Conservation (phyloP, 805 yeast genomes). For the Myxozyma lipomycoides region DNA sequence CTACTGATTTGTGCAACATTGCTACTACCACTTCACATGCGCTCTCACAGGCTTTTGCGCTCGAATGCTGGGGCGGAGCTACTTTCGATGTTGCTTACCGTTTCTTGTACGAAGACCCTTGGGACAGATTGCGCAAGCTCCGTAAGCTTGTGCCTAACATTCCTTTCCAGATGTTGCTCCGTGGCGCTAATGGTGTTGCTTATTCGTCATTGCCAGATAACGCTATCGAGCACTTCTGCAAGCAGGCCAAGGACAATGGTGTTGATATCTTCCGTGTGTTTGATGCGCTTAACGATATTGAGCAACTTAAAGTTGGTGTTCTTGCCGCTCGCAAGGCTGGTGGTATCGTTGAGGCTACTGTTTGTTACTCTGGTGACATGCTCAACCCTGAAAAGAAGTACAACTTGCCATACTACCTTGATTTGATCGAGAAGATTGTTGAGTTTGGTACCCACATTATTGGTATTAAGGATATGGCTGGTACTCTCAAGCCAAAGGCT, state of each 20-base stretch:
- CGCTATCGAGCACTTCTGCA: conserved; percentile 95
- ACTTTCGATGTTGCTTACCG: conserved; percentile 99
- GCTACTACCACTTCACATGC: conserved; percentile 95
- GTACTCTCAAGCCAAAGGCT: conserved; percentile 94
- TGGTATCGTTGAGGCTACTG: conserved; percentile 97
- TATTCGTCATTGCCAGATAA: conserved; percentile 97
- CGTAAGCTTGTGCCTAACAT: conserved; percentile 92
- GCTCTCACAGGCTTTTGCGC: conserved; percentile 81
- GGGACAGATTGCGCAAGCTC: conserved; percentile 89
- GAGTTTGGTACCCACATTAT: conserved; percentile 92
- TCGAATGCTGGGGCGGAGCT: conserved; percentile 99
- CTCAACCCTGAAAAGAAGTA: conserved; percentile 91
- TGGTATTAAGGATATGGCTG: conserved; percentile 99
- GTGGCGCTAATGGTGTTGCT: conserved; percentile 99
- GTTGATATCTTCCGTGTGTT: conserved; percentile 97
- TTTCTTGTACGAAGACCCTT: conserved; percentile 96
- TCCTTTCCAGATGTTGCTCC: conserved; percentile 97
- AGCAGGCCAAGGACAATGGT: conserved; percentile 92
- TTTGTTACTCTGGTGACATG: conserved; percentile 99
- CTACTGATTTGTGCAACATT: conserved; percentile 82
- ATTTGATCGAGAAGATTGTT: conserved; percentile 77
- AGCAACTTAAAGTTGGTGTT: conserved; percentile 94
- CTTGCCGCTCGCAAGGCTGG: conserved; percentile 98
- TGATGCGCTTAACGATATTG: conserved; percentile 95
- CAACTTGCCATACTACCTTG: conserved; percentile 83